Percentiles rank a stretch among this genome's conserved stretches.
phyloP scores from a whole-genome alignment of 2,329 filamentous ascomycete genomes.

The Orbilia blumenaviensis region DNA sequence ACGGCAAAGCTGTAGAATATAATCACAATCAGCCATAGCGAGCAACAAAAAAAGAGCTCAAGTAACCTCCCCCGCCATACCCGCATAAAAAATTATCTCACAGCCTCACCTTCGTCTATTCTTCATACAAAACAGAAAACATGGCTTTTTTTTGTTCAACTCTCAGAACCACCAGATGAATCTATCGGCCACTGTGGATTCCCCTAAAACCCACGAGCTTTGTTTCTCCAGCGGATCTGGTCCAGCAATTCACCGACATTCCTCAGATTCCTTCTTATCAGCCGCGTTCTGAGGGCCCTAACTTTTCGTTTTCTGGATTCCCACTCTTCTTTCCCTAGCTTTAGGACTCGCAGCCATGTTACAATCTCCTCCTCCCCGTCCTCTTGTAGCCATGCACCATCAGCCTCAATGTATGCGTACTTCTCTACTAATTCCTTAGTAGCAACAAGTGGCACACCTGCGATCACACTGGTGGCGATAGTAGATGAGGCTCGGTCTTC shows the following conservation, averaged over 20 bases:
- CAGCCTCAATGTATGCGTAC: constrained; percentile 57
- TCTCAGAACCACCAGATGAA: constrained; percentile 11
- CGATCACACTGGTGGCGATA: constrained; percentile 58
- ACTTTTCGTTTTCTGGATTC: constrained; percentile 62
- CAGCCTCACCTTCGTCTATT: constrained; percentile 5
- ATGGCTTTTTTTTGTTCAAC: background rate
- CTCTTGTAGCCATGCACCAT: constrained; percentile 57
- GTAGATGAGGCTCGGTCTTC: constrained; percentile 57
- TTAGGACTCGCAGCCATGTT: constrained; percentile 56
- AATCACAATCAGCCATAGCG: constrained; percentile 1
- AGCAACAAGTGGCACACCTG: constrained; percentile 57
- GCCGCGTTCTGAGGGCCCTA: constrained; percentile 21
- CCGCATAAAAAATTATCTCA: background rate
- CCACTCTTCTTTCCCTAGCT: constrained; percentile 73
- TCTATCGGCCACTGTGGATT: constrained; percentile 5
- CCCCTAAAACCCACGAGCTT: constrained; percentile 47
- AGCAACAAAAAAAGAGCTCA: constrained; percentile 1
- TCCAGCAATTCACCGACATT: constrained; percentile 27
- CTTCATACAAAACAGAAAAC: background rate
- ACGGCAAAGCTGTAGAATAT: background rate
- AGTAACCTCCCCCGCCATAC: background rate
- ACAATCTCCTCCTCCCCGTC: constrained; percentile 57
- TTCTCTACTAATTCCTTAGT: constrained; percentile 55
- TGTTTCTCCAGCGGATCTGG: constrained; percentile 45
- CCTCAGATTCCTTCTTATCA: constrained; percentile 38